A percentile compares a stretch with the other conserved stretches of the same genome.
Evolutionary conservation across 129 eudicot genomes (phyloP).

Genomic region (Scalesia atractyloides): DNA sequence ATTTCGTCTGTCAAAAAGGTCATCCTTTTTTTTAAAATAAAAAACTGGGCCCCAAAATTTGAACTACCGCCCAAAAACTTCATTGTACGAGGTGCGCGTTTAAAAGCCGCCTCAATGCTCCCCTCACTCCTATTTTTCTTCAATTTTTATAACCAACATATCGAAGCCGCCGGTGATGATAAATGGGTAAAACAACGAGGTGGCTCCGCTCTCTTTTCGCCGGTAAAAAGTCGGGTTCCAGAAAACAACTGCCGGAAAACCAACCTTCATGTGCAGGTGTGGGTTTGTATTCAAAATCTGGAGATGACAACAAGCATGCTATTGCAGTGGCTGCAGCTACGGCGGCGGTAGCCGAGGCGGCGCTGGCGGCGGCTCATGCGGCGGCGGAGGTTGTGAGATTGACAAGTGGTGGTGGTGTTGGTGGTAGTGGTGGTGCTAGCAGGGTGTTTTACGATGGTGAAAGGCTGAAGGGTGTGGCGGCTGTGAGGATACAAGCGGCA

Average conservation of each 20-base stretch:
- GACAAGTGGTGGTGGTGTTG: conserved; percentile 53
- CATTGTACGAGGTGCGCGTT: conserved; percentile 18
- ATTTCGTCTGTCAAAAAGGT: conserved; percentile 31
- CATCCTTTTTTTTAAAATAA: conserved; percentile 18
- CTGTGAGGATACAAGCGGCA: conserved; percentile 86
- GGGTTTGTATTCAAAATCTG: conserved; percentile 1
- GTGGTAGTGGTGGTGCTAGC: conserved; percentile 28
- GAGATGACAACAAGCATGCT: conserved; percentile 84
- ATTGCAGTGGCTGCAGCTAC: conserved; percentile 98
- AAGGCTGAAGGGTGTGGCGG: conserved; percentile 52
- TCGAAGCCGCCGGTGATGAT: conserved; percentile 28
- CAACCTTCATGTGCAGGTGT: conserved; percentile 14
- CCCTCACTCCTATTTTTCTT: neutral
- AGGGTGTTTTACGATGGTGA: conserved; percentile 37
- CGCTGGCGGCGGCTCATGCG: conserved; percentile 94
- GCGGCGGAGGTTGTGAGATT: conserved; percentile 95
- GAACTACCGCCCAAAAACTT: conserved; percentile 48
- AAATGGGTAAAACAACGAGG: conserved; percentile 63
- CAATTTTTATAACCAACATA: neutral
- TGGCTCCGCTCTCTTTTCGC: conserved; percentile 61
- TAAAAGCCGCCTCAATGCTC: conserved; percentile 13
- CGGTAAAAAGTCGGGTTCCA: conserved; percentile 36
- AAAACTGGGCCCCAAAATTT: conserved; percentile 42
- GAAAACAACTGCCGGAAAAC: conserved; percentile 15
- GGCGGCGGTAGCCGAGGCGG: conserved; percentile 97